Evolutionary conservation across 495 filamentous ascomycete species (phyloP).

Genomic region (Saxophila tyrrhenica): DNA sequence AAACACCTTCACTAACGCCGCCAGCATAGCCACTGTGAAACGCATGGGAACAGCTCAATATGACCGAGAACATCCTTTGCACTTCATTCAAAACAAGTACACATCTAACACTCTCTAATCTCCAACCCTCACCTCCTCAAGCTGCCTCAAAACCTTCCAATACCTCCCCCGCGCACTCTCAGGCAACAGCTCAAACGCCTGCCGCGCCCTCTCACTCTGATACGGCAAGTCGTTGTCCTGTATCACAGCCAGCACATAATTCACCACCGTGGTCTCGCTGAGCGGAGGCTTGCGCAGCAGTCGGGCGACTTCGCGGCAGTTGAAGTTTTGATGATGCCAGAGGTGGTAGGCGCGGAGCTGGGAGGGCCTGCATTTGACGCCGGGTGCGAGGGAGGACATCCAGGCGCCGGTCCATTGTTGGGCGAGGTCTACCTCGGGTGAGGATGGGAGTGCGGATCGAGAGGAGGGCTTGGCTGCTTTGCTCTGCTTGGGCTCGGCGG

Average conservation of each 20-base stretch:
- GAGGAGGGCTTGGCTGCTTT: neutral
- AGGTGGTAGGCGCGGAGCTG: constrained; percentile 50
- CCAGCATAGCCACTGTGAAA: no score
- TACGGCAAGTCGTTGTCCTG: constrained; percentile 20
- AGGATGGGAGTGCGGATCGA: constrained; percentile 5
- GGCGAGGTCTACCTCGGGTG: constrained; percentile 6
- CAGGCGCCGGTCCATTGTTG: constrained; percentile 15
- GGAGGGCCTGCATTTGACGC: constrained; percentile 16
- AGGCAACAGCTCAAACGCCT: constrained; percentile 18
- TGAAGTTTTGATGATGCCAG: constrained; percentile 41
- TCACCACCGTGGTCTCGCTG: constrained; percentile 35
- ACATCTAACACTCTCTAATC: no score
- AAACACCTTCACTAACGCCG: no score
- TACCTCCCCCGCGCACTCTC: constrained; percentile 13
- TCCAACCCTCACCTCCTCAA: no score
- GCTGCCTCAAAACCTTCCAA: constrained; percentile 3
- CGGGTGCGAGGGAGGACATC: constrained; percentile 8
- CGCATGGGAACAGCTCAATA: no score
- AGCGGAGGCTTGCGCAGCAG: constrained; percentile 47
- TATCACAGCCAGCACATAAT: constrained; percentile 37
- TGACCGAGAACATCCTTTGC: no score
- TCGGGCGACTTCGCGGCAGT: constrained; percentile 35
- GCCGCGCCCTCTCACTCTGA: constrained; percentile 11
- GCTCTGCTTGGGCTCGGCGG: neutral
- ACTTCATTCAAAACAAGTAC: no score